Base-by-base conservation (phyloP, 176 grass and related monocot species). In the Carex littledalei region DNA sequence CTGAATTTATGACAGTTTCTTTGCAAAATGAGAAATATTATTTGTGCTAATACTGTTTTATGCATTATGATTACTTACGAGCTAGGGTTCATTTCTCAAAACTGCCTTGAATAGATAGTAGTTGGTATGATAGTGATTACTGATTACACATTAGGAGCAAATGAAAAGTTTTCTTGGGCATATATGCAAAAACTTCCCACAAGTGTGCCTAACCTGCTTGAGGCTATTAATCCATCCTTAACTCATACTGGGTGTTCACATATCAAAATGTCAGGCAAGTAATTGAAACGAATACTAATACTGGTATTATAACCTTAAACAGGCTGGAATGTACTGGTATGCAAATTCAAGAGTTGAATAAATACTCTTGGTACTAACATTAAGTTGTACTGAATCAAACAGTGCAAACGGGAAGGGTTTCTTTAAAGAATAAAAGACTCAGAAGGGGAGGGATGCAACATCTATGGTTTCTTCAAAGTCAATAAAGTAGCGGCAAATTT, bases 331-430 rank as follows among this genome's bases (percentile, higher is more conserved):
- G 43, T 50, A 74, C 9, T 75, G 10, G n/a, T 50, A 20, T 14
- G 17, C 26, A 29, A 26, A 13, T 26, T 16, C 14, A 18, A 53
- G 60, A 63, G 20, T 62, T 58, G 52, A 26, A 78, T 37, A 57
- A 11, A 14, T 49, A 60, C 63, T 63, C 17, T 47, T 63, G 29
- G 18, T 26, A 62, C 37, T 60, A 50, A 50, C 4, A 52, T 67
- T 15, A 53, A 75, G 71, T 26, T 75, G 71, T 75, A n/a, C 35
- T 78, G 67, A 29, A 62, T 65, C 31, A 62, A 90, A 47, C 80
- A 99, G 96, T 99, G 96, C 90, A 99, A 99, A 91, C 92, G 93
- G 67, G 96, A 99, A 84, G 96, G 96, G 20, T 99, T 99, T 78
- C 93, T 99, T 77, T 86, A 99, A 88, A 92, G 35, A 75, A 99